Evolutionary conservation across 129 eudicot genomes (phyloP).

Genomic region (Calendula officinalis): DNA sequence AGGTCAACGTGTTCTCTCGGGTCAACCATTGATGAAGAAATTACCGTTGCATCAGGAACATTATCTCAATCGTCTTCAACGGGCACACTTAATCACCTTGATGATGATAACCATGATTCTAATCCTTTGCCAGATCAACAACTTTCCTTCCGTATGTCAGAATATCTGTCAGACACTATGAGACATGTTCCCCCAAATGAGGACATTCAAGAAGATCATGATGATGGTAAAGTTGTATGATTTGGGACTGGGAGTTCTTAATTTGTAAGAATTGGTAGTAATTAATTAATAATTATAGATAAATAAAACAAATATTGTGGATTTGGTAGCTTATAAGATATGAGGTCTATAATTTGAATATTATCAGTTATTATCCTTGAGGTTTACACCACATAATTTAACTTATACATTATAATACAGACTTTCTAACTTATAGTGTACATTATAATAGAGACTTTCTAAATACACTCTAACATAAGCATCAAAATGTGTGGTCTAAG

Average conservation of each 20-base stretch:
- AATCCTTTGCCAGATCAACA: constrained; percentile 32
- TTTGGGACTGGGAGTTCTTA: neutral
- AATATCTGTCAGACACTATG: constrained; percentile 41
- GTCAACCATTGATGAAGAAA: constrained; percentile 67
- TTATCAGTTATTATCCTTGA: neutral
- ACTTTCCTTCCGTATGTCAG: constrained; percentile 50
- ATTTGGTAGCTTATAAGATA: constrained; percentile 4
- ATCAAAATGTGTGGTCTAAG: too few relatives aligned
- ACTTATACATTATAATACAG: too few relatives aligned
- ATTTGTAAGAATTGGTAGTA: neutral
- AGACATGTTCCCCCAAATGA: constrained; percentile 30
- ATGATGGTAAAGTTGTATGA: constrained; percentile 31
- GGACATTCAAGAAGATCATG: constrained; percentile 33
- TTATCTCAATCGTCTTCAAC: constrained; percentile 75
- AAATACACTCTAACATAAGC: too few relatives aligned
- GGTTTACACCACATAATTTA: too few relatives aligned
- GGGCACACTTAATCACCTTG: constrained; percentile 54
- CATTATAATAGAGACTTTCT: too few relatives aligned
- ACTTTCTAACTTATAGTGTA: too few relatives aligned
- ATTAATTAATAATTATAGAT: neutral
- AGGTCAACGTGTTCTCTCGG: constrained; percentile 87
- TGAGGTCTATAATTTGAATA: neutral
- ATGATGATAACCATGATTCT: constrained; percentile 27
- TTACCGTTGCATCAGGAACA: constrained; percentile 79
- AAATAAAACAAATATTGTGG: constrained; percentile 16